phyloP scores from a whole-genome alignment of 2,329 filamentous ascomycete genomes.

The Periglandula ipomoeae region DNA sequence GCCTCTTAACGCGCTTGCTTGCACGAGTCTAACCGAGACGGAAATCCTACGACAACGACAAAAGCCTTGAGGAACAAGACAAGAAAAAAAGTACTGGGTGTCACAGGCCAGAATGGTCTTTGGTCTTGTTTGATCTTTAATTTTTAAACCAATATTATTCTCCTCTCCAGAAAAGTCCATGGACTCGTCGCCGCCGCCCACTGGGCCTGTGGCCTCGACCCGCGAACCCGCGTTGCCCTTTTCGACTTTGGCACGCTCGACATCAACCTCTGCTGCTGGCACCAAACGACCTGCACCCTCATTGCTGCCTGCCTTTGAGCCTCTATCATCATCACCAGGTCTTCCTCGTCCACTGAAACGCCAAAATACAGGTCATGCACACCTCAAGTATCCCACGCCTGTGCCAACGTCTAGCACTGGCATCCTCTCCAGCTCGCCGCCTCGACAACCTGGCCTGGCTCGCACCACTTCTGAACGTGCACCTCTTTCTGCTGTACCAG shows the following conservation, averaged over 20 bases:
- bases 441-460: conserved; percentile 38
- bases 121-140: not conserved
- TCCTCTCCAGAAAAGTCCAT: conserved; percentile 16
- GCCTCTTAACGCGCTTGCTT: conserved; percentile 6
- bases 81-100: not conserved
- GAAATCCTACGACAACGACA: conserved; percentile 3
- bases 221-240: conserved; percentile 26
- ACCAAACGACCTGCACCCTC: conserved; percentile 56
- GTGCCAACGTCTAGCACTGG: conserved; percentile 90
- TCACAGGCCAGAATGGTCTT: not conserved
- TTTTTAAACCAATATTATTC: not conserved
- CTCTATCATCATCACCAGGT: conserved; percentile 65
- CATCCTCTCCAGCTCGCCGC: conserved; percentile 80
- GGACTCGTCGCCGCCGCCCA: conserved; percentile 29
- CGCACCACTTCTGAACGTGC: conserved; percentile 66
- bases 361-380: conserved; percentile 41
- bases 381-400: conserved; percentile 79
- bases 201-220: not conserved
- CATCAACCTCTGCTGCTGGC: conserved; percentile 24
- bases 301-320: conserved; percentile 71
- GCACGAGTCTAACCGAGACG: conserved; percentile 11
- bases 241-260: conserved; percentile 2
- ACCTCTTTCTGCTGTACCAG: conserved; percentile 76
- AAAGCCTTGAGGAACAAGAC: not conserved
- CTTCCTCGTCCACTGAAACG: conserved; percentile 63